Evolutionary conservation across 208 protist species (phyloP), one percentile per base, ranked within the genome.

Genomic region (Acanthamoeba culbertsoni): DNA sequence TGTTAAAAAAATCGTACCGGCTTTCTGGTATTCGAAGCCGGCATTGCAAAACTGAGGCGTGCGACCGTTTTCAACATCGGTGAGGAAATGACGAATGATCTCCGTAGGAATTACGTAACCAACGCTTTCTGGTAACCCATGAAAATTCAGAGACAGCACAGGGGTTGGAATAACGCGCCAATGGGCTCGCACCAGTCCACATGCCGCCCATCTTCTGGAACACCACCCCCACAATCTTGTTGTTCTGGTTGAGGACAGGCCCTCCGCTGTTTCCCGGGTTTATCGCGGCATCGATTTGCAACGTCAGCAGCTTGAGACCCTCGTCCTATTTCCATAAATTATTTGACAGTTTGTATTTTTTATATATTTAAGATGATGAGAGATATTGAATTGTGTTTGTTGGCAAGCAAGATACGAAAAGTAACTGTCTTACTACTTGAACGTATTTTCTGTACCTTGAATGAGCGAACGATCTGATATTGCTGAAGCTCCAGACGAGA

Each of bases 201-300:
- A 48, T 48, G 10, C 68, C 68, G 42, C 68, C 68, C 68, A 79
- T 79, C 68, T 79, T 79, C 68, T 79, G 68, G 68, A 79, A 79
- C 37, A 79, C 68, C 12, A 79, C 68, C 37, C 77, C 91, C 16
- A 94, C 75, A 26, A 94, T 86, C 28, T 88, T 90, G 71, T 57
- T 71, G 59, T 90, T 40, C 33, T 90, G 35, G n/a, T 71, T 68
- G 18, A 77, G 48, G 18, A 84, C 71, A 4, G 71, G 71, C 6
- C 91, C 91, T 7, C 57, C 51, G 77, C 77, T 88, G 77, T 88
- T 88, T 42, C 77, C 77, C 0, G 46, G 88, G 33, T 86, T 94
- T 2, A 94, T 94, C 37, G 91, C 91, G 14, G 91, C 91, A n/a
- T 94, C 91, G 77, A 94, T 71, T 45, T 62, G 40, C 10, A 94